phyloP scores from a whole-genome alignment of 768 basidiomycete genomes.

The Collybia mongolica region DNA sequence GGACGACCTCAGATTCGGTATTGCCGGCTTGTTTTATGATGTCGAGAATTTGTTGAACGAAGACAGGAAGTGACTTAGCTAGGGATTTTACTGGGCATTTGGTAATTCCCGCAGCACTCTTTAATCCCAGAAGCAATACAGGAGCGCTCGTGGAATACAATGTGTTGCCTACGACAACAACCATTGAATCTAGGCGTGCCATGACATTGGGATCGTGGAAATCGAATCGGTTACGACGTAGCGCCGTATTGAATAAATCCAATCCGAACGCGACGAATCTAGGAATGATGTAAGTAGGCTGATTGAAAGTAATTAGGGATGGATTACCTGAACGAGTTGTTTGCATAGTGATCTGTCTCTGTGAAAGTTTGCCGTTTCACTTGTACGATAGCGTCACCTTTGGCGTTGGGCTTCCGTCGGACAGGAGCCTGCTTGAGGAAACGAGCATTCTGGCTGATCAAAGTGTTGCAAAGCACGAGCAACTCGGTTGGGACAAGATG shows the following conservation, averaged over 20 bases:
- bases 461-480: constrained; percentile 80
- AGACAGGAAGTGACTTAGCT: constrained; percentile 74
- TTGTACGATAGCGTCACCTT: constrained; percentile 71
- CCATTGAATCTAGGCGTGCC: constrained; percentile 84
- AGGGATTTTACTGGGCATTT: constrained; percentile 82
- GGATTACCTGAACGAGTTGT: constrained; percentile 82
- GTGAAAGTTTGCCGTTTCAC: constrained; percentile 60
- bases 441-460: constrained; percentile 87
- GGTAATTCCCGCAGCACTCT: constrained; percentile 75
- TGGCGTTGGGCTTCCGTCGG: constrained; percentile 34
- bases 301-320: not conserved
- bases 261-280: constrained; percentile 92
- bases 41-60: constrained; percentile 79
- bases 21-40: constrained; percentile 81
- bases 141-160: constrained; percentile 80
- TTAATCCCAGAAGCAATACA: constrained; percentile 75
- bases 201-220: constrained; percentile 73
- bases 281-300: constrained; percentile 5
- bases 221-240: constrained; percentile 84
- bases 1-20: constrained; percentile 87
- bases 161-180: constrained; percentile 85
- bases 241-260: constrained; percentile 86
- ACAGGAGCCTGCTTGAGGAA: constrained; percentile 69
- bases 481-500: constrained; percentile 68
- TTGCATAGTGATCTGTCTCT: constrained; percentile 69